Evolutionary conservation across 2,329 filamentous ascomycete species (phyloP), one percentile per base, ranked within the genome.

Genomic region (Tolypocladium album): DNA sequence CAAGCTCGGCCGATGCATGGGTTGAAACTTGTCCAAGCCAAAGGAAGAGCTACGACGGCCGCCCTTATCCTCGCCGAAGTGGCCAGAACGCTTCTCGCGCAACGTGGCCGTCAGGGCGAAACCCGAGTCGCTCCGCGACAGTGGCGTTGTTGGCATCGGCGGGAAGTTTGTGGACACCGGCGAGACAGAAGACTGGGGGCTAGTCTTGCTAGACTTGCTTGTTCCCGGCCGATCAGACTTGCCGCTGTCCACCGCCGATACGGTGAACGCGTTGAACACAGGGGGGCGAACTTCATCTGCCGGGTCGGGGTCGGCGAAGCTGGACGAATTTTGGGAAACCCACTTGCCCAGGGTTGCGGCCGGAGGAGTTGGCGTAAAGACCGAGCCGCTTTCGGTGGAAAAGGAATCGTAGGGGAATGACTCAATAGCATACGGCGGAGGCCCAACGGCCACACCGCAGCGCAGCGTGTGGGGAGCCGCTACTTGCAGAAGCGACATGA

Each of bases 11-110:
- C 88, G 81, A 65, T 89, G 83, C 24, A 88, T 74, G 0, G 86
- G 84, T 43, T 81, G 81, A 65, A 86, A 82, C 71, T 86, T 87
- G 66, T 90, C 90, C 69, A 92, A 80, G 38, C 88, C 90, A 73
- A 96, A 95, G 1, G 92, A 96, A n/a, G 92, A 96, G 76, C 92
- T 97, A 65, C 93, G 85, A 61, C 92, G 85, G 20, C 88, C 88
- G n/a, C 88, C 88, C 64, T 82, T 77, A 63, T 88, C 85, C 68
- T 94, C 89, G n/a, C 73, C 72, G 66, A 97, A 96, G 71, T 97
- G 91, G 1, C 90, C 92, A 3, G 94, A 97, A 58, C 93, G 85
- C 78, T 97, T 99, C 75, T 97, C 94, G 39, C 92, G 86, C 60
- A 99, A 78, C 5, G 90, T 96, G 22, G 89, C 86, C 63, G 92